Conservation (phyloP, 768 basidiomycete genomes). For the Trametes cingulata region DNA sequence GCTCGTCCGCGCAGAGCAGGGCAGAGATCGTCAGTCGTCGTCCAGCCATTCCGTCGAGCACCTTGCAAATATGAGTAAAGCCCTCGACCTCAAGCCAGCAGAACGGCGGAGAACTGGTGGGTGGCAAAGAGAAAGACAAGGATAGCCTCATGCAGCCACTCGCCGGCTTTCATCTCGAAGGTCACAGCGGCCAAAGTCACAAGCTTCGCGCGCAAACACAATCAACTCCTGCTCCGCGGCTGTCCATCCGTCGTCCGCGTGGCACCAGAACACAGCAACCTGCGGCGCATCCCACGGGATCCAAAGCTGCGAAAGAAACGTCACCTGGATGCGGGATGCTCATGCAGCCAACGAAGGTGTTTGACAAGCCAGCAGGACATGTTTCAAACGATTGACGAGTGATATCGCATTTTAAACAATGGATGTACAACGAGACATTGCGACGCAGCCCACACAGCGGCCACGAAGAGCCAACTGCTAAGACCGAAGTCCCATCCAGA, state of each 20-base stretch:
- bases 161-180: not conserved
- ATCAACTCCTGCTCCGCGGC: not conserved
- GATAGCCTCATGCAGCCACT: not conserved
- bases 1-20: conserved; percentile 61
- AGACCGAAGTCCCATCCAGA: conserved; percentile 37
- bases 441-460: conserved; percentile 67
- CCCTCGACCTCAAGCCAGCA: not conserved
- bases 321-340: too few species aligned
- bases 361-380: not conserved
- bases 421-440: conserved; percentile 91
- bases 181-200: conserved; percentile 11
- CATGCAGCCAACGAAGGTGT: not conserved
- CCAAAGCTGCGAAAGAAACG: not conserved
- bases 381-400: too few species aligned
- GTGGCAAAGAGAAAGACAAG: not conserved
- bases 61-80: not conserved
- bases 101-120: not conserved
- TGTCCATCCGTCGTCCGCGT: not conserved
- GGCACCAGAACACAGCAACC: not conserved
- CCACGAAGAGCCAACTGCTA: conserved; percentile 63
- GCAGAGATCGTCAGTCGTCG: conserved; percentile 77
- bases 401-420: too few species aligned
- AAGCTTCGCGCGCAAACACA: not conserved
- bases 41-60: conserved; percentile 52
- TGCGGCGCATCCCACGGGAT: not conserved